Percentiles rank a stretch among this genome's conserved stretches.
phyloP scores from a whole-genome alignment of 2,329 filamentous ascomycete genomes.

The Colletotrichum higginsianum region DNA sequence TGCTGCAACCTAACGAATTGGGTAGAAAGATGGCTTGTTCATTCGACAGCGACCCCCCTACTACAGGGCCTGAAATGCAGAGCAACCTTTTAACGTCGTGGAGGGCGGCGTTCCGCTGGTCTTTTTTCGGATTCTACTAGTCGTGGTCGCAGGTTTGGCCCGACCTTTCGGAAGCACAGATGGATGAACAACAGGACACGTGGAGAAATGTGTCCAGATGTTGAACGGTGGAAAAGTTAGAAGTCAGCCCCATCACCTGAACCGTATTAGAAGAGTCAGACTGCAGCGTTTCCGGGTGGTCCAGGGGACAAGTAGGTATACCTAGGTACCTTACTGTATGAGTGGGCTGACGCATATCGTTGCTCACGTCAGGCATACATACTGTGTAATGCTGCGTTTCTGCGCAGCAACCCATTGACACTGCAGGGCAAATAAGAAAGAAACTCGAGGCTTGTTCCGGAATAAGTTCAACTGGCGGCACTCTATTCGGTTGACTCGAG shows the following conservation, averaged over 20 bases:
- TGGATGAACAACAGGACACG: not conserved
- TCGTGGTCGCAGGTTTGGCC: not conserved
- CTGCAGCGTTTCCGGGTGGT: not conserved
- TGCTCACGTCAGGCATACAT: not conserved
- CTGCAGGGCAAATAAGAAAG: constrained; percentile 10
- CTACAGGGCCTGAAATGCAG: not conserved
- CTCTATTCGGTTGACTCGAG: not conserved
- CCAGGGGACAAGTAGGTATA: not conserved
- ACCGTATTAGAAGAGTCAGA: not conserved
- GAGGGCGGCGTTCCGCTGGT: constrained; percentile 29
- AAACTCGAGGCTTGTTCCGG: constrained; percentile 13
- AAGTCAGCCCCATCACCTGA: too few relatives aligned
- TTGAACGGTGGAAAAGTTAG: not conserved
- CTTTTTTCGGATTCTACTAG: constrained; percentile 8
- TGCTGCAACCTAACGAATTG: not conserved
- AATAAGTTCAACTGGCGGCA: constrained; percentile 9
- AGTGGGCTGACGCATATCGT: not conserved
- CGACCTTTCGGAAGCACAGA: not conserved
- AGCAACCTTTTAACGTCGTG: constrained; percentile 2
- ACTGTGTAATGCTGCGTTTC: not conserved
- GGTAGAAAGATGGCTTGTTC: not conserved
- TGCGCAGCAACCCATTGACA: not conserved
- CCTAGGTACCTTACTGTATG: too few relatives aligned
- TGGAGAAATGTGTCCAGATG: not conserved
- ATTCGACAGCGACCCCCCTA: not conserved